Percentiles rank a stretch among this genome's conserved stretches.
These are phyloP conservation scores for Backusella mclennaniae DNA, from an alignment of 192 early-diverging fungal genomes.

Conservation along the genomic window DNA sequence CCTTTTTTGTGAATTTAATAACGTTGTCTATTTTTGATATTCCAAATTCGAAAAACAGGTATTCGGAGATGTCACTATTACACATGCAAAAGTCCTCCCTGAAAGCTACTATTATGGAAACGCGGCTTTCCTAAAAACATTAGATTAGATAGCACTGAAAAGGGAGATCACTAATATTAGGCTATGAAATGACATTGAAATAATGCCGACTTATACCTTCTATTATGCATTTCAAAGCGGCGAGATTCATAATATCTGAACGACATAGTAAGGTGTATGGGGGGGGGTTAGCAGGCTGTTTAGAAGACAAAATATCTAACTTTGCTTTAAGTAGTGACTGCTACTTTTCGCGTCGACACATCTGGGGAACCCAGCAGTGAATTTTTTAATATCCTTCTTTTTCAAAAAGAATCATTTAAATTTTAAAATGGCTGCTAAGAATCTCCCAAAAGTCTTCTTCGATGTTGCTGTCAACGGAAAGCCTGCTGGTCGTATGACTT, in stretches of 20 bases:
- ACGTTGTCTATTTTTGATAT: background rate
- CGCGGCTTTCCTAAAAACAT: background rate
- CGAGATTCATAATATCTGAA: too few species aligned
- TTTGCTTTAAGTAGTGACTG: background rate
- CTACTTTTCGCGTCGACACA: background rate
- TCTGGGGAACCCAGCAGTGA: background rate
- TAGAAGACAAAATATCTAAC: too few species aligned
- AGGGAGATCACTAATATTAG: background rate
- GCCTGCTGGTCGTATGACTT: conserved; percentile 55
- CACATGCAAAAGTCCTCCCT: background rate
- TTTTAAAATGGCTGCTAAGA: conserved; percentile 48
- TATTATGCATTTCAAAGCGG: background rate
- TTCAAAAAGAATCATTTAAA: conserved; percentile 5
- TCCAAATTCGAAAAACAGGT: background rate
- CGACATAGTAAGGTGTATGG: too few species aligned
- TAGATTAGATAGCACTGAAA: background rate
- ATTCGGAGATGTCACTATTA: background rate
- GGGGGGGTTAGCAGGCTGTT: too few species aligned
- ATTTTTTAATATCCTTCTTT: background rate
- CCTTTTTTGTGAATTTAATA: background rate
- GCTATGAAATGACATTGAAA: background rate
- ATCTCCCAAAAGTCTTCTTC: conserved; percentile 62
- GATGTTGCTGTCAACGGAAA: conserved; percentile 66
- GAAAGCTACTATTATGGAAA: background rate
- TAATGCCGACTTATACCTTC: background rate